A percentile compares a stretch with the other conserved stretches of the same genome.
phyloP scores from a whole-genome alignment of 2,329 filamentous ascomycete genomes.

The Diaporthe sp. region DNA sequence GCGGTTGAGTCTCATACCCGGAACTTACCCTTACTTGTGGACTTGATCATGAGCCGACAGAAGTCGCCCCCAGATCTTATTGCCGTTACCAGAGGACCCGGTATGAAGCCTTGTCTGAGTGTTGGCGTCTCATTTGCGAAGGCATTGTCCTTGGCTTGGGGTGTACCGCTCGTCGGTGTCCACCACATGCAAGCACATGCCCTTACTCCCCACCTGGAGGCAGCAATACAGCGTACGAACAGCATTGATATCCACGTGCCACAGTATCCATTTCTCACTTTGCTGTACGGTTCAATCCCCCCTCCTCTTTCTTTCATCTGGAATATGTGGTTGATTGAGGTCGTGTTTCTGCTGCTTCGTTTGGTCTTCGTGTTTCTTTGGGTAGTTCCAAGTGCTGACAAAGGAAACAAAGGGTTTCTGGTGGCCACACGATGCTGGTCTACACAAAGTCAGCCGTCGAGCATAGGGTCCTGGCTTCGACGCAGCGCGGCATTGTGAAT shows the following conservation, averaged over 20 bases:
- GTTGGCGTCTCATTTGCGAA: constrained; percentile 88
- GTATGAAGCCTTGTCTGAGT: constrained; percentile 84
- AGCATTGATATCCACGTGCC: not conserved
- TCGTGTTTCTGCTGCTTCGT: not conserved
- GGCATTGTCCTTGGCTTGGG: constrained; percentile 86
- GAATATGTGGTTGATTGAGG: no score
- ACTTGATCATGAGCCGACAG: constrained; percentile 56
- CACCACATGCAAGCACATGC: constrained; percentile 99
- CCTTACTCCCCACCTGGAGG: constrained; percentile 83
- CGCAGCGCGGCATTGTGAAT: constrained; percentile 64
- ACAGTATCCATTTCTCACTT: constrained; percentile 85
- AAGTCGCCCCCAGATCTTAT: constrained; percentile 79
- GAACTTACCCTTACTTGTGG: constrained; percentile 76
- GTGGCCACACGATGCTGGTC: constrained; percentile 76
- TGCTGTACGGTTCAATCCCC: constrained; percentile 63
- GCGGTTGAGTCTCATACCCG: constrained; percentile 82
- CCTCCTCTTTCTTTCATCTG: not conserved
- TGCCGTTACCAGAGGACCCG: constrained; percentile 90
- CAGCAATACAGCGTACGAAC: constrained; percentile 61
- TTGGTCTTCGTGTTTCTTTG: not conserved
- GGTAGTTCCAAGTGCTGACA: not conserved
- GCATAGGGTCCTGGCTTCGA: constrained; percentile 80
- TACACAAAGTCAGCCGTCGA: constrained; percentile 76
- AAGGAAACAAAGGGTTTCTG: constrained; percentile 6
- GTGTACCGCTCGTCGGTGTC: constrained; percentile 84